Base-by-base conservation (phyloP, 148 eudicot species). In the Hydrangea macrophylla region DNA sequence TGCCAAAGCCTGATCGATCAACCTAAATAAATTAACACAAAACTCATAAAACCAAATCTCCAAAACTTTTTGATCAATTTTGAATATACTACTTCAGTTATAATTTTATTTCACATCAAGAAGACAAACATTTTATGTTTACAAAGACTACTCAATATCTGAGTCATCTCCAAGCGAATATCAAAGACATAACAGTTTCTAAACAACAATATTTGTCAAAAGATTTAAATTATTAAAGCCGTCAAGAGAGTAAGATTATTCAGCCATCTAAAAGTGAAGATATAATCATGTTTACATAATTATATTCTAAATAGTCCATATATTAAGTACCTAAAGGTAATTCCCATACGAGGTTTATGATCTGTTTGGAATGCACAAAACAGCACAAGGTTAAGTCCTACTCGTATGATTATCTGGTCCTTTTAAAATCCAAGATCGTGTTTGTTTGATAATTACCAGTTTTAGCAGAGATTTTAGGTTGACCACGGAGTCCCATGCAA, bases 1-100 rank as follows among this genome's bases (percentile, higher is more conserved):
- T 5, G 73, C 79, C 28, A 87, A 65, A 79, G 99, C 99, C 71
- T 94, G 99, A 76, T 89, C 97, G 65, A 94, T 71, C 77, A 94
- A 71, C 86, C 99, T 94, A 87, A 64, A 75, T 57, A 61, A 27
- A 59, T 44, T 26, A 10, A 51, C 2, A 44, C 31, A 5, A 59
- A 23, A 42, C 60, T 50, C 59, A 20, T 20, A n/a, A 60, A n/a
- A 54, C 28, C 18, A 1, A 48, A 42, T 35, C 50, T 42, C 50
- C n/a, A 13, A 1, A 11, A 42, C 15, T 10, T 5, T 42, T 4
- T 1, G 17, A 48, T 18, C 17, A 11, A 18, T 18, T 48, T 48
- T 48, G 53, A 22, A 48, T 48, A 48, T 48, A 2, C 7, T 48
- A 48, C 53, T 48, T 17, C 39, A 35, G 8, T n/a, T 3, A 35